Conservation (phyloP, 2,329 filamentous ascomycete species). For the Trichophyton simii region DNA sequence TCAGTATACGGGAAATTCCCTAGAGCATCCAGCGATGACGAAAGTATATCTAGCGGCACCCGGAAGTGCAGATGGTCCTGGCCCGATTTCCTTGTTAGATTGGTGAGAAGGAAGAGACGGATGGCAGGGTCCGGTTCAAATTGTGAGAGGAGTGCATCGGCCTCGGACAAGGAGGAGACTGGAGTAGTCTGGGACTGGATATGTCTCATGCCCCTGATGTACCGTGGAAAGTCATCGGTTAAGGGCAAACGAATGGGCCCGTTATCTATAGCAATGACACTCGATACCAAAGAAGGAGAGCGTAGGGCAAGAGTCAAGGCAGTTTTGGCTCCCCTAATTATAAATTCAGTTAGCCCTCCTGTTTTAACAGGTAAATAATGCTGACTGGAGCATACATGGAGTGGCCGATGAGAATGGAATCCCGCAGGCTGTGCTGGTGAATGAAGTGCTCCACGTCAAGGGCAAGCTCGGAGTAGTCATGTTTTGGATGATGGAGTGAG, state of each 20-base stretch:
- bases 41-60: constrained; percentile 58
- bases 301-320: constrained; percentile 16
- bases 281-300: constrained; percentile 13
- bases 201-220: constrained; percentile 64
- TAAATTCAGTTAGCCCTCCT: background rate
- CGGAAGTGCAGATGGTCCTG: constrained; percentile 47
- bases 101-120: constrained; percentile 72
- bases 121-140: constrained; percentile 47
- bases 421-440: constrained; percentile 10
- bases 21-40: constrained; percentile 52
- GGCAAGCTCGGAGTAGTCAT: constrained; percentile 18
- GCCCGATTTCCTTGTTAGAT: constrained; percentile 37
- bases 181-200: constrained; percentile 56
- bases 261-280: constrained; percentile 18
- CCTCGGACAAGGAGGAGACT: constrained; percentile 54
- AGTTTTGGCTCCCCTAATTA: constrained; percentile 13
- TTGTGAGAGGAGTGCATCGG: constrained; percentile 57
- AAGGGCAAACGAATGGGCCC: constrained; percentile 14
- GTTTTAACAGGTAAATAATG: background rate
- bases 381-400: constrained; percentile 4
- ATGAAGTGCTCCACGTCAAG: constrained; percentile 17
- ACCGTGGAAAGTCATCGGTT: constrained; percentile 28
- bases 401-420: constrained; percentile 7
- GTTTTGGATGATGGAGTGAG: constrained; percentile 12
- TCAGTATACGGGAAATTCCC: constrained; percentile 63